These are phyloP conservation scores for Breynia disticha DNA, from an alignment of 441 rosid genomes.

Conservation along the genomic window DNA sequence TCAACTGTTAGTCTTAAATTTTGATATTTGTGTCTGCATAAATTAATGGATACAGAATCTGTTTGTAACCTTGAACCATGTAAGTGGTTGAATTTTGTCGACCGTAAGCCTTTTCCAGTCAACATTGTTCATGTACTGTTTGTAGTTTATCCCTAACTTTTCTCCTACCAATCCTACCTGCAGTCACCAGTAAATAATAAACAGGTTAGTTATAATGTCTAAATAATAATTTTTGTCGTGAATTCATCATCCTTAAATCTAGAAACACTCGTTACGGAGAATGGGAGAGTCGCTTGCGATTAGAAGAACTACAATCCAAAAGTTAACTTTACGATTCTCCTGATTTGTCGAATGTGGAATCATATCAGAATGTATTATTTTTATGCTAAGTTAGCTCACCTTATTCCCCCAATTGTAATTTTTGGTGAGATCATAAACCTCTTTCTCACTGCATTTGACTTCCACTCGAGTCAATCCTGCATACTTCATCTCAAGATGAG, in stretches of 20 bases:
- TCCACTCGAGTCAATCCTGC: constrained; percentile 44
- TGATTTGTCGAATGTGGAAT: no score
- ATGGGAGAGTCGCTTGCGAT: no score
- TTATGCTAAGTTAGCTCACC: constrained; percentile 27
- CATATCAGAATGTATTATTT: no score
- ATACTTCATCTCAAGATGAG: constrained; percentile 48
- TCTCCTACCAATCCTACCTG: constrained; percentile 70
- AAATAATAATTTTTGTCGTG: background rate
- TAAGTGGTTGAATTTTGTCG: constrained; percentile 26
- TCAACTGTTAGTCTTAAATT: no score
- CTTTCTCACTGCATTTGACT: constrained; percentile 19
- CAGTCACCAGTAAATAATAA: background rate
- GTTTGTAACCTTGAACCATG: constrained; percentile 65
- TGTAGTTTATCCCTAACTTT: constrained; percentile 27
- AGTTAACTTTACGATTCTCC: no score
- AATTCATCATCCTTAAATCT: no score
- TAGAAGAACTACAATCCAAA: no score
- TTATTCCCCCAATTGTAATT: constrained; percentile 68
- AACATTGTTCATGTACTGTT: constrained; percentile 21
- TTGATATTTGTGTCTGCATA: background rate
- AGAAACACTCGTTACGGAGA: no score
- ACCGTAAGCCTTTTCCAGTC: constrained; percentile 33
- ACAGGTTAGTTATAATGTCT: background rate
- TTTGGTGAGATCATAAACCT: constrained; percentile 20
- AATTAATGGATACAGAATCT: background rate